Evolutionary conservation across 2,329 filamentous ascomycete genomes (phyloP).

Genomic region (Colletotrichum cereale): DNA sequence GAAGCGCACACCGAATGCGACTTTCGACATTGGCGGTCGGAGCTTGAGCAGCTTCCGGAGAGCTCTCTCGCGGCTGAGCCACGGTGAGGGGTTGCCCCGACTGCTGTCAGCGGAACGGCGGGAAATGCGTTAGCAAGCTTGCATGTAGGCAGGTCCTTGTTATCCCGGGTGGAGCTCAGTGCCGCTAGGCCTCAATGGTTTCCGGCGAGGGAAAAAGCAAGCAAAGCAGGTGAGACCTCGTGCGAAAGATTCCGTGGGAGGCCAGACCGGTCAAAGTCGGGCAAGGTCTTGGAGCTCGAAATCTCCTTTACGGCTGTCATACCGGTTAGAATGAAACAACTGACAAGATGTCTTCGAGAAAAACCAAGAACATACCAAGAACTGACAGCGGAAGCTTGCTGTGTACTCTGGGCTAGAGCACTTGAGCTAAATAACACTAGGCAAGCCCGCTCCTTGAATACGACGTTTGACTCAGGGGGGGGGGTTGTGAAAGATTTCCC

Average conservation of each 20-base stretch:
- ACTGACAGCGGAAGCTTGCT: not conserved
- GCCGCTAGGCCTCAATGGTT: not conserved
- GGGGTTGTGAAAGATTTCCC: rapidly evolving
- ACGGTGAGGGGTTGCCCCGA: no score
- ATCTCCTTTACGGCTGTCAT: not conserved
- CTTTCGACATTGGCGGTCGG: no score
- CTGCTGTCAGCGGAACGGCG: not conserved
- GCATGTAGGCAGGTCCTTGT: not conserved
- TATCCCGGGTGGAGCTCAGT: not conserved
- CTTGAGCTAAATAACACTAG: not conserved
- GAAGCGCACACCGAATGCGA: no score
- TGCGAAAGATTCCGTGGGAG: no score
- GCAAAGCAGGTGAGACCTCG: no score
- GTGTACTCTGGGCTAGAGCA: not conserved
- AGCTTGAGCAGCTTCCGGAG: no score
- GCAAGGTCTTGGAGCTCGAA: not conserved
- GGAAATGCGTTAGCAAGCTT: not conserved
- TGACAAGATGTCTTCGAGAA: not conserved
- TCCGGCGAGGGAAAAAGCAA: not conserved
- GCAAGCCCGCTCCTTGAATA: not conserved
- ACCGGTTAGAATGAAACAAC: not conserved
- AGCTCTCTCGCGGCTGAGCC: no score
- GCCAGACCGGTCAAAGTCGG: no score
- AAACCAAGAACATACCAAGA: not conserved
- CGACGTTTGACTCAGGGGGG: not conserved